These are phyloP conservation scores for Carex littledalei DNA, from an alignment of 176 grass and related monocot genomes.

Conservation along the genomic window DNA sequence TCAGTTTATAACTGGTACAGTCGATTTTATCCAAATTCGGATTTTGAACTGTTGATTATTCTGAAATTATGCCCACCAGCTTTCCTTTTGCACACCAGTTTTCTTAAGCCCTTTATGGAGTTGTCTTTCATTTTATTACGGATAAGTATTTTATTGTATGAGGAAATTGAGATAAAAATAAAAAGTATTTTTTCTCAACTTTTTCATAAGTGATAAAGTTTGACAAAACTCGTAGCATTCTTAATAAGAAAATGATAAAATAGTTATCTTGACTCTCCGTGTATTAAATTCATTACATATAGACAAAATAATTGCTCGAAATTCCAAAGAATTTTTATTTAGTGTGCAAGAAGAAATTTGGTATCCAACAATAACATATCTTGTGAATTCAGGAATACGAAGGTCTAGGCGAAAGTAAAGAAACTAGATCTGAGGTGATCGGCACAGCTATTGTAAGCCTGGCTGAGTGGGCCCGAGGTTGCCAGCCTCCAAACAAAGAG, in stretches of 20 bases:
- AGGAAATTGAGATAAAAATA: slow-evolving; percentile 4
- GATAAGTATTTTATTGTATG: background rate
- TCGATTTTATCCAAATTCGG: background rate
- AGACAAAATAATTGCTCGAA: background rate
- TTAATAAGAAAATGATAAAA: background rate
- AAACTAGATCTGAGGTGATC: slow-evolving; percentile 55
- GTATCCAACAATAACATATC: background rate
- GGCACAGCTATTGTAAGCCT: slow-evolving; percentile 65
- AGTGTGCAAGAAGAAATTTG: background rate
- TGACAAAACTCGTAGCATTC: background rate
- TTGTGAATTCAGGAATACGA: slow-evolving; percentile 60
- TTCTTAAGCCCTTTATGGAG: background rate
- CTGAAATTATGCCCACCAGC: background rate
- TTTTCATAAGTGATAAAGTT: background rate
- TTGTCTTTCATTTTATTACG: background rate
- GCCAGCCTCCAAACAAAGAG: slow-evolving; percentile 38
- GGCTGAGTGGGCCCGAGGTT: slow-evolving; percentile 64
- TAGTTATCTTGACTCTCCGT: background rate
- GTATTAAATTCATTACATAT: background rate
- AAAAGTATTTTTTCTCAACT: background rate
- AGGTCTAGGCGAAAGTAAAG: slow-evolving; percentile 47
- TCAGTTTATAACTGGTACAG: background rate
- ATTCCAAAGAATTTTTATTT: background rate
- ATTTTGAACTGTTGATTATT: background rate
- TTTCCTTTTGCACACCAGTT: background rate